phyloP scores from a whole-genome alignment of 1,284 basidiomycete species.

The Ganoderma sp. region DNA sequence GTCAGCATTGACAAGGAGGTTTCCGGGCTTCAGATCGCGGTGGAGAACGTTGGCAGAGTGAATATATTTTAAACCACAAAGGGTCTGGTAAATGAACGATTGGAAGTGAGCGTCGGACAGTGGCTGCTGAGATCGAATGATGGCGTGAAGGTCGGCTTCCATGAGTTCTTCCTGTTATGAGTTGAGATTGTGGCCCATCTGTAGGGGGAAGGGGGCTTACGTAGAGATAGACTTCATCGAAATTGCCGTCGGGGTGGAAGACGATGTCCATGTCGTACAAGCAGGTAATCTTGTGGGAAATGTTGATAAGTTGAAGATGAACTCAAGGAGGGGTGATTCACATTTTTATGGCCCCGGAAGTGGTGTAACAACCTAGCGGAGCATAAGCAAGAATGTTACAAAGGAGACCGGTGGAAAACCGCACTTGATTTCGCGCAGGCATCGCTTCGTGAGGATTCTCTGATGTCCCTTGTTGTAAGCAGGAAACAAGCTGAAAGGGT shows the following conservation, averaged over 20 bases:
- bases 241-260: conserved; percentile 85
- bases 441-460: conserved; percentile 95
- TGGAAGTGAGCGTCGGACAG: conserved; percentile 99
- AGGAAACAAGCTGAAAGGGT: background rate
- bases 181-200: background rate
- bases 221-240: conserved; percentile 96
- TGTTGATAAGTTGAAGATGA: background rate
- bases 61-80: conserved; percentile 98
- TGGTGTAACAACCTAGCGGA: conserved; percentile 81
- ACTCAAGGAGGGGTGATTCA: conserved; percentile 38
- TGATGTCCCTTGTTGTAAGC: conserved; percentile 37
- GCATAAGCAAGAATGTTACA: conserved; percentile 23
- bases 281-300: conserved; percentile 73
- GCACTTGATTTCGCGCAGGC: conserved; percentile 90
- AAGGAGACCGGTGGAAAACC: conserved; percentile 29
- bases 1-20: conserved; percentile 97
- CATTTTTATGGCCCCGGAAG: conserved; percentile 97
- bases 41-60: conserved; percentile 98
- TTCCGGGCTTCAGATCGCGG: conserved; percentile 96
- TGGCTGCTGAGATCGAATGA: conserved; percentile 97
- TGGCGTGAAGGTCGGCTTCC: conserved; percentile 99
- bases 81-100: conserved; percentile 98
- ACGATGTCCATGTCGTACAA: conserved; percentile 98
- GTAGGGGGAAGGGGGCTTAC: conserved; percentile 48
- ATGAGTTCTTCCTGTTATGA: conserved; percentile 87